Percentiles rank a stretch among this genome's conserved stretches.
phyloP scores from a whole-genome alignment of 2,329 filamentous ascomycete genomes.

The Nothophoma quercina region DNA sequence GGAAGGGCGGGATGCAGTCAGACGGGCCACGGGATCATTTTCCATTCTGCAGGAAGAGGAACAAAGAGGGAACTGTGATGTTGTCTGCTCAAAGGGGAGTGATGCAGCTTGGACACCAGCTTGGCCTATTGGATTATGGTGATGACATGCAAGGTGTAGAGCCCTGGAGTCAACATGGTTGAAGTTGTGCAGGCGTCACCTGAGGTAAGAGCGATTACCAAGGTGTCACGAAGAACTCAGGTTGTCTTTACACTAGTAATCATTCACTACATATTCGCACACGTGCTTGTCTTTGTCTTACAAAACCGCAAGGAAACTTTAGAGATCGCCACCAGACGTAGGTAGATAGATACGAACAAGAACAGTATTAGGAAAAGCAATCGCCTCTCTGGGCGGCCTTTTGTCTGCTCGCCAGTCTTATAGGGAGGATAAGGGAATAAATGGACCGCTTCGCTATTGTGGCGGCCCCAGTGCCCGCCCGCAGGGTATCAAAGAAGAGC shows the following conservation, averaged over 20 bases:
- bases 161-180: too few relatives aligned
- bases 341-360: constrained; percentile 23
- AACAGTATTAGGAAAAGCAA: constrained; percentile 31
- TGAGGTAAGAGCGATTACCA: neutral
- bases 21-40: neutral
- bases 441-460: constrained; percentile 30
- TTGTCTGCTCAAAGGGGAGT: neutral
- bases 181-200: neutral
- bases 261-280: constrained; percentile 23
- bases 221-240: constrained; percentile 1
- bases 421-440: constrained; percentile 23
- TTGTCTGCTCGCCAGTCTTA: constrained; percentile 21
- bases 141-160: constrained; percentile 2
- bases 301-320: constrained; percentile 21
- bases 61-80: neutral
- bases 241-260: constrained; percentile 14
- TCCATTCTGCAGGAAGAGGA: neutral
- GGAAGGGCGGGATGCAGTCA: neutral
- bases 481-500: constrained; percentile 48
- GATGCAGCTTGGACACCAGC: too few relatives aligned
- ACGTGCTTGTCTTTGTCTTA: constrained; percentile 24
- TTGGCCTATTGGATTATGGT: too few relatives aligned
- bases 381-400: constrained; percentile 21
- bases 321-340: constrained; percentile 19
- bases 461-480: constrained; percentile 34